Evolutionary conservation across 1,284 basidiomycete genomes (phyloP).

Genomic region (Boletus semigastroideus): DNA sequence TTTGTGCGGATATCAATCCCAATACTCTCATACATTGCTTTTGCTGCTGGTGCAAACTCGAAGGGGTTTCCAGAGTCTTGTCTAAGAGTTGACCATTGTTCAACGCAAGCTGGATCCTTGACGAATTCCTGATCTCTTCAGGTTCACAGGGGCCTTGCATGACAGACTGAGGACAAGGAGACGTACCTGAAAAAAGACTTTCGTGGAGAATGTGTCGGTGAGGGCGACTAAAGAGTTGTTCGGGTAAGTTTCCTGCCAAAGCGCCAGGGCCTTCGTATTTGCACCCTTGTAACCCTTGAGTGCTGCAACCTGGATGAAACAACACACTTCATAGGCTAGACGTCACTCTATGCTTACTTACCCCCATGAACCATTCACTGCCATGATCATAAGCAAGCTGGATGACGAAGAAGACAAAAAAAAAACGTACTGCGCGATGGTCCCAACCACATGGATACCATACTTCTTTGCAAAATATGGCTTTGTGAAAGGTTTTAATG

Average conservation of each 20-base stretch:
- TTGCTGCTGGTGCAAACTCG: conserved; percentile 70
- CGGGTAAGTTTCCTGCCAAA: conserved; percentile 83
- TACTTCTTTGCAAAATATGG: conserved; percentile 80
- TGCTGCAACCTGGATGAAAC: conserved; percentile 63
- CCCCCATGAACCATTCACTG: conserved; percentile 96
- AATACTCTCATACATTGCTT: conserved; percentile 64
- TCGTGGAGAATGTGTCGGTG: conserved; percentile 90
- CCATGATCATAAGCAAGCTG: conserved; percentile 5
- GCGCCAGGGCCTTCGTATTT: conserved; percentile 71
- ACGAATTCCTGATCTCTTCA: conserved; percentile 53
- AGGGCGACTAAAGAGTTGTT: conserved; percentile 66
- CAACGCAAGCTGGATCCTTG: conserved; percentile 57
- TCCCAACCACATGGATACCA: conserved; percentile 69
- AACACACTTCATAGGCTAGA: not conserved
- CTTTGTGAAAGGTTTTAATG: conserved; percentile 41
- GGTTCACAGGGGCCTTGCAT: not conserved
- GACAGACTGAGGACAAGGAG: not conserved
- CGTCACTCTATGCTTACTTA: conserved; percentile 43
- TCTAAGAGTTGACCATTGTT: conserved; percentile 78
- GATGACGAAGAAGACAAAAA: not conserved
- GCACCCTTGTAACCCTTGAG: conserved; percentile 77
- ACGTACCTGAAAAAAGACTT: conserved; percentile 74
- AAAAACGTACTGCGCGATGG: conserved; percentile 81
- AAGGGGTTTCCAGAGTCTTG: conserved; percentile 92
- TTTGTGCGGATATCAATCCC: conserved; percentile 68